phyloP scores from a whole-genome alignment of 495 filamentous ascomycete genomes.

The Xylaria palmicola region DNA sequence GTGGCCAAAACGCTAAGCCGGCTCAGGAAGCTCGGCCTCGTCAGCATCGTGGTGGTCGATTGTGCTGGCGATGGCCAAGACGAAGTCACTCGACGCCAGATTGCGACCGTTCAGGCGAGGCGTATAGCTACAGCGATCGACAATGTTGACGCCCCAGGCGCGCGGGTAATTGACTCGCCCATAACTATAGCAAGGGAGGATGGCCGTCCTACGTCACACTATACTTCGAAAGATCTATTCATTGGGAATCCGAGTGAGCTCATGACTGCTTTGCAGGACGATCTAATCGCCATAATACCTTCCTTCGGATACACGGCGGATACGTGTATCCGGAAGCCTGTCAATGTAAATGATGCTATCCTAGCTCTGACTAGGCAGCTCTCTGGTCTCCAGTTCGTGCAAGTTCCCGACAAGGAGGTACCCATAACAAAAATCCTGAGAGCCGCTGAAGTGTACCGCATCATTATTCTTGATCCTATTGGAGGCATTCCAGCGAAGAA shows the following conservation, averaged over 20 bases:
- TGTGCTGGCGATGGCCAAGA: slow-evolving; percentile 43
- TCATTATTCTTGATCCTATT: slow-evolving; percentile 85
- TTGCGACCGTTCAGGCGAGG: slow-evolving; percentile 63
- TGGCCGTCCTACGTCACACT: slow-evolving; percentile 16
- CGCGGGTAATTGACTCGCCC: slow-evolving; percentile 66
- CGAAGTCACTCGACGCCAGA: slow-evolving; percentile 23
- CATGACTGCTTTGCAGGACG: slow-evolving; percentile 66
- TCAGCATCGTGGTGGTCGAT: slow-evolving; percentile 79
- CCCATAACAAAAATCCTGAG: slow-evolving; percentile 43
- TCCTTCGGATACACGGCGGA: slow-evolving; percentile 66
- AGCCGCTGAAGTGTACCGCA: slow-evolving; percentile 68
- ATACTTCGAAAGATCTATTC: slow-evolving; percentile 32
- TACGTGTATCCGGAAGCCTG: slow-evolving; percentile 51
- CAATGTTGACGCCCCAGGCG: slow-evolving; percentile 59
- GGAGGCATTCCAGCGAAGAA: slow-evolving; percentile 79
- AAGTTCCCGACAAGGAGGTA: slow-evolving; percentile 43
- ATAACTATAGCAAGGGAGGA: slow-evolving; percentile 37
- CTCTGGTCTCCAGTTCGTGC: slow-evolving; percentile 54
- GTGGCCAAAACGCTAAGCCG: slow-evolving; percentile 82
- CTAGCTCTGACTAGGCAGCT: slow-evolving; percentile 72
- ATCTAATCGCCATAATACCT: slow-evolving; percentile 76
- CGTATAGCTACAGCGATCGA: slow-evolving; percentile 75
- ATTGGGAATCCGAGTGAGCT: slow-evolving; percentile 56
- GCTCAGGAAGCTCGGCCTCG: slow-evolving; percentile 75
- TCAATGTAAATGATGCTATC: slow-evolving; percentile 65